phyloP scores from a whole-genome alignment of 1,284 basidiomycete species.

The Cutaneotrichosporon spelunceum region DNA sequence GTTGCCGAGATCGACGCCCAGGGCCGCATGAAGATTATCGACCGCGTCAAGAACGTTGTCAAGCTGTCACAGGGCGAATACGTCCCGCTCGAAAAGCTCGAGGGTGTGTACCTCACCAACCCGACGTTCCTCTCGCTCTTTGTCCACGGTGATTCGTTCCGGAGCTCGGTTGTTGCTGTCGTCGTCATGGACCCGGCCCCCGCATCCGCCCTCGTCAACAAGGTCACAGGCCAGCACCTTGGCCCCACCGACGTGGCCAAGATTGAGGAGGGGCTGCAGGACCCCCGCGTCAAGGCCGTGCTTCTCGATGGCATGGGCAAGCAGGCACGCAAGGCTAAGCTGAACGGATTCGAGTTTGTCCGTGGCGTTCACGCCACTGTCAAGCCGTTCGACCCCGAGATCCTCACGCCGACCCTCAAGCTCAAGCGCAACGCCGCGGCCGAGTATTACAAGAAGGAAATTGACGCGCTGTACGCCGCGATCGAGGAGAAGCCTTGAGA shows the following conservation, averaged over 20 bases:
- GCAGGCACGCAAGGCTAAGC: conserved; percentile 61
- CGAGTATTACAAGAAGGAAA: conserved; percentile 41
- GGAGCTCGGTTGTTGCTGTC: conserved; percentile 79
- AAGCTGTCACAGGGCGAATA: conserved; percentile 97
- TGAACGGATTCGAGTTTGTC: conserved; percentile 80
- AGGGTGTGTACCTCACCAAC: conserved; percentile 71
- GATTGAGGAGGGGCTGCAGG: conserved; percentile 61
- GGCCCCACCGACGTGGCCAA: conserved; percentile 57
- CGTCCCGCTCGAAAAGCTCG: conserved; percentile 93
- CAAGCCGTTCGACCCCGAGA: conserved; percentile 64
- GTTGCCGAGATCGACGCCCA: conserved; percentile 73
- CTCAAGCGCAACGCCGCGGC: conserved; percentile 39
- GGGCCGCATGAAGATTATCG: conserved; percentile 85
- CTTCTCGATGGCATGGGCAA: conserved; percentile 61
- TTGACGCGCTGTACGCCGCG: conserved; percentile 46
- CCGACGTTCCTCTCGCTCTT: conserved; percentile 72
- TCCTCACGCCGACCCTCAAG: conserved; percentile 45
- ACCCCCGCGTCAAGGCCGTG: conserved; percentile 64
- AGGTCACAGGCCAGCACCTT: conserved; percentile 59
- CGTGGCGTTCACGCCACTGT: conserved; percentile 72
- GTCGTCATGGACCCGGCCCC: conserved; percentile 50
- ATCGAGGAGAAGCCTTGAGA: too few species aligned
- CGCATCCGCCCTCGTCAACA: conserved; percentile 58
- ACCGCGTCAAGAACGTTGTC: conserved; percentile 97
- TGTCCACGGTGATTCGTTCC: conserved; percentile 81